phyloP scores from a whole-genome alignment of 2,329 filamentous ascomycete species.

The Colletotrichum siamense region DNA sequence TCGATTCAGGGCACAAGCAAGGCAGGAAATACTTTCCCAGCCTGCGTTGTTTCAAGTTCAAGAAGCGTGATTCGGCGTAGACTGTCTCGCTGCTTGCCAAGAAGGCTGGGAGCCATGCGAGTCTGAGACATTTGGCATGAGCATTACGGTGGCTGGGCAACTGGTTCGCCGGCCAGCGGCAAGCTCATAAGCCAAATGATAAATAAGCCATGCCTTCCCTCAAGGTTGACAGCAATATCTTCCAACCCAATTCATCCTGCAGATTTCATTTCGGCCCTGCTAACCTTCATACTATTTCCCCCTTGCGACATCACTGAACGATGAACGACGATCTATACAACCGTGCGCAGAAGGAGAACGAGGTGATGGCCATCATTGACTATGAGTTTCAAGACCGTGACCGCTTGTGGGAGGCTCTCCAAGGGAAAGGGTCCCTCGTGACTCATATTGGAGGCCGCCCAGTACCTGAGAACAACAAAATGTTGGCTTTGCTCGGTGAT shows the following conservation, averaged over 20 bases:
- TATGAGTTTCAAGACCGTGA: rapidly evolving
- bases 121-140: neutral
- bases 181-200: neutral
- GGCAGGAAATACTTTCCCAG: neutral
- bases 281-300: neutral
- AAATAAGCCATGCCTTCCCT: neutral
- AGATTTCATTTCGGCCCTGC: neutral
- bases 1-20: neutral
- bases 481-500: neutral
- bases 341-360: neutral
- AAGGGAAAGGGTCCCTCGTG: neutral
- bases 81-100: neutral
- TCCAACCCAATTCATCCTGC: neutral
- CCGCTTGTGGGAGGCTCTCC: neutral
- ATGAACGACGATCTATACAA: rapidly evolving
- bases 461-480: neutral
- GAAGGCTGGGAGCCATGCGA: neutral
- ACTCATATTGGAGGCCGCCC: neutral
- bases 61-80: rapidly evolving
- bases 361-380: neutral
- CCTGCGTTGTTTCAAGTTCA: neutral
- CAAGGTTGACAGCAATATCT: rapidly evolving
- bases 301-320: neutral
- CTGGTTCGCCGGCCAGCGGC: neutral
- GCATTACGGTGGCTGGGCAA: neutral